These are phyloP conservation scores for Russula dissimulans DNA, from an alignment of 768 basidiomycete species.

Conservation along the genomic window DNA sequence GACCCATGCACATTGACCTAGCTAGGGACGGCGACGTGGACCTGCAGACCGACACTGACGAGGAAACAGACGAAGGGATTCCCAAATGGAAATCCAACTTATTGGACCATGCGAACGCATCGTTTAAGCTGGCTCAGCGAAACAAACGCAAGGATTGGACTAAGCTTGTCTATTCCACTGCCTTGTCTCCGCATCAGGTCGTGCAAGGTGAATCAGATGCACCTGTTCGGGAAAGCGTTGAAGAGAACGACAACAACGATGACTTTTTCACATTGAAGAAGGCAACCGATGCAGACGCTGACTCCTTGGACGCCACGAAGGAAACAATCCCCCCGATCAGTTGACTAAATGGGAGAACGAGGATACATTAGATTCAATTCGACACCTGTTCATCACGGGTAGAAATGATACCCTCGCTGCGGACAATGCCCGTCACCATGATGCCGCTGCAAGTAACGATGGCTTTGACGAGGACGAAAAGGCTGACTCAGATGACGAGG, in stretches of 20 bases:
- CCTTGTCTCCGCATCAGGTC: conserved; percentile 62
- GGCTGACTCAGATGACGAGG: conserved; percentile 28
- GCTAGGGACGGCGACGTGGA: conserved; percentile 43
- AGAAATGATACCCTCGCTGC: conserved; percentile 27
- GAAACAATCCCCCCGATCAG: conserved; percentile 39
- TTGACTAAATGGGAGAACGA: conserved; percentile 79
- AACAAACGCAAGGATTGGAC: conserved; percentile 64
- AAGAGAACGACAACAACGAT: conserved; percentile 50
- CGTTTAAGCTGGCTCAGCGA: conserved; percentile 32
- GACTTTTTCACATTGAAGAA: conserved; percentile 57
- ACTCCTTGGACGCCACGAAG: conserved; percentile 66
- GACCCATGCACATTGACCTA: conserved; percentile 31
- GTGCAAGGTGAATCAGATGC: conserved; percentile 31
- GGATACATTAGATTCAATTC: conserved; percentile 75
- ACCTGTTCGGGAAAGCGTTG: conserved; percentile 17
- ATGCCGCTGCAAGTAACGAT: conserved; percentile 30
- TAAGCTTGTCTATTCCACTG: conserved; percentile 69
- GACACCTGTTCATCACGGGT: conserved; percentile 86
- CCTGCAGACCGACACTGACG: conserved; percentile 40
- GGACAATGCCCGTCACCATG: conserved; percentile 20
- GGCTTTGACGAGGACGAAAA: conserved; percentile 35
- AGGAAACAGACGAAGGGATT: conserved; percentile 37
- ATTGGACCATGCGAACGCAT: conserved; percentile 37
- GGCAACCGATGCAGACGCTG: conserved; percentile 27
- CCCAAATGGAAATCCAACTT: conserved; percentile 75